phyloP scores from a whole-genome alignment of 164 flowering plant genomes.

The Santalum album region DNA sequence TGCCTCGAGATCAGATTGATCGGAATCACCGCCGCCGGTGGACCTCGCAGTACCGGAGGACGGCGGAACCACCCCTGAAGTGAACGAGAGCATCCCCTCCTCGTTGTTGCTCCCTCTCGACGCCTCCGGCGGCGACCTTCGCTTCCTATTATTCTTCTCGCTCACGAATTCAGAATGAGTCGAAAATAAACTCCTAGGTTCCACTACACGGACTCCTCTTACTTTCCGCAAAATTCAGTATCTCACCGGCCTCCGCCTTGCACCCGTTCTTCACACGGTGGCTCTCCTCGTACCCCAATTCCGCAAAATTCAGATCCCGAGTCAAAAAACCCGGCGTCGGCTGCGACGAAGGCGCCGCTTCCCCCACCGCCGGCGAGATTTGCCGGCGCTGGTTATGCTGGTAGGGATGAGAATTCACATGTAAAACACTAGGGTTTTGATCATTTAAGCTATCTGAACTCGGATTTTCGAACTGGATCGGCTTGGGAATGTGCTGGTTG shows the following conservation, averaged over 20 bases:
- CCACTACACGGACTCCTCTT: constrained; percentile 25
- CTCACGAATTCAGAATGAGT: constrained; percentile 18
- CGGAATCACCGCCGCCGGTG: constrained; percentile 48
- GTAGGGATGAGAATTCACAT: constrained; percentile 1
- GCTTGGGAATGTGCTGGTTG: no score
- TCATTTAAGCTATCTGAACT: constrained; percentile 46
- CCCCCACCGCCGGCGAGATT: no score
- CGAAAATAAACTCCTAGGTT: constrained; percentile 29
- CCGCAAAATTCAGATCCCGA: constrained; percentile 57
- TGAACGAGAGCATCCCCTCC: constrained; percentile 73
- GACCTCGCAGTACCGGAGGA: constrained; percentile 32
- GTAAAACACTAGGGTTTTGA: constrained; percentile 19
- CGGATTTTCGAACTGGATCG: no score
- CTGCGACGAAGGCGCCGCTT: no score
- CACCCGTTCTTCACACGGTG: constrained; percentile 19
- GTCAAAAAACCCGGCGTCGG: constrained; percentile 28
- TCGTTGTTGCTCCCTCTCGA: constrained; percentile 57
- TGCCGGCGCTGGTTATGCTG: no score
- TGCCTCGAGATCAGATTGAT: constrained; percentile 83
- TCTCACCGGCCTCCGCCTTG: constrained; percentile 76
- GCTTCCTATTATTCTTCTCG: constrained; percentile 36
- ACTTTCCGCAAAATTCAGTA: constrained; percentile 73
- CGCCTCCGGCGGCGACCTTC: constrained; percentile 30
- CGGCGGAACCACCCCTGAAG: no score
- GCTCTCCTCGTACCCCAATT: constrained; percentile 36